Evolutionary conservation across 108 stramenopile species (phyloP), one percentile per base, ranked within the genome.

Genomic region (Cyclotella baltica): DNA sequence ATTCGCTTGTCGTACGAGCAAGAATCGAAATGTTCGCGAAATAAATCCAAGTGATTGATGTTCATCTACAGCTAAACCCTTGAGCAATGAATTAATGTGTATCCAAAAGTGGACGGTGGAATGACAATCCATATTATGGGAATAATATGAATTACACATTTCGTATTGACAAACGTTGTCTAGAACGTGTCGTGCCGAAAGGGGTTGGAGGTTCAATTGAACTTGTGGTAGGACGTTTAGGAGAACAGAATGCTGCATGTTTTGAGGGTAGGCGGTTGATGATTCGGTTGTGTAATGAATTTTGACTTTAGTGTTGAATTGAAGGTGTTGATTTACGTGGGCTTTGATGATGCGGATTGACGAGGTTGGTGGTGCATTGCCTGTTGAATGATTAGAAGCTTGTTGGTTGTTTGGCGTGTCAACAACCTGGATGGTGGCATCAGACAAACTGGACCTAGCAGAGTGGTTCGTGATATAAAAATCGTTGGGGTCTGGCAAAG

Each of bases 281-380:
- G 51, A 52, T 20, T 10, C n/a, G 19, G 51, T n/a, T 20, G 11
- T n/a, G 51, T 52, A 52, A 4, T n/a, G 51, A 19, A 52, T 52
- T 52, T 52, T 52, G 11, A 52, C 19, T n/a, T 52, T 52, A n/a
- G 51, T n/a, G n/a, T n/a, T 20, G n/a, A 52, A 52, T 52, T n/a
- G 51, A 52, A 52, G 51, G 51, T 52, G 11, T 20, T 10, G 51
- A n/a, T 52, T 52, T 10, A 52, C 51, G 13, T 43, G 13, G 6
- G 40, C 40, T 10, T 43, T 43, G 6, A 10, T 43, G 40, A 43
- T 43, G 40, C 13, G 13, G 13, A 6, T 6, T 43, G 40, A 43
- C 10, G 6, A 13, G 13, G 6, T 43, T 43, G 40, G 13, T 10
- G 40, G 10, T 10, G 40, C 13, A 43, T 6, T 10, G 13, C 40